Percentiles rank a stretch among this genome's conserved stretches.
Conservation (phyloP, 768 basidiomycete genomes). For the Paxillus rubicundulus region DNA sequence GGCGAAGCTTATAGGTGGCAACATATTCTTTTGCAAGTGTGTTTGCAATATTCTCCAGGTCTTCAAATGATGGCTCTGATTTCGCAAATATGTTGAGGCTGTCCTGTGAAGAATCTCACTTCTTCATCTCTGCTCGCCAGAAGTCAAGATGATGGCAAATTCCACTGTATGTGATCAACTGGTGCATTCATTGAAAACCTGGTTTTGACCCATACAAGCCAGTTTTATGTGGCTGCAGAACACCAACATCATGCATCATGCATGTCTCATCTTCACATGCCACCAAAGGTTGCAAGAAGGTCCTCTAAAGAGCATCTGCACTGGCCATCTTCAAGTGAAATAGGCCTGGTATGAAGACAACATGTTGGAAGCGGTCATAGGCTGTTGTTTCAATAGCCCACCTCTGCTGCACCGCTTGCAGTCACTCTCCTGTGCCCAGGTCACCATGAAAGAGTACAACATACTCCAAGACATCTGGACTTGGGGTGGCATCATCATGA, state of each 20-base stretch:
- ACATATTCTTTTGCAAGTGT: slow-evolving; percentile 21
- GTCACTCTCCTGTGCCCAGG: slow-evolving; percentile 13
- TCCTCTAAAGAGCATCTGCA: slow-evolving; percentile 21
- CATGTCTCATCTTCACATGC: slow-evolving; percentile 9
- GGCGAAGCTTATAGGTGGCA: background rate
- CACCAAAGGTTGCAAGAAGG: slow-evolving; percentile 6
- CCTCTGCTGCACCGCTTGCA: slow-evolving; percentile 9
- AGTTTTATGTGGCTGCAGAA: slow-evolving; percentile 31
- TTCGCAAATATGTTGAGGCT: slow-evolving; percentile 15
- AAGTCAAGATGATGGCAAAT: slow-evolving; percentile 26
- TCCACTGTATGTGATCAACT: slow-evolving; percentile 32
- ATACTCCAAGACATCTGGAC: slow-evolving; percentile 7
- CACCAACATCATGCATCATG: slow-evolving; percentile 20
- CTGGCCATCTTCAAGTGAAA: slow-evolving; percentile 37
- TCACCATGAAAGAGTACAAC: slow-evolving; percentile 15
- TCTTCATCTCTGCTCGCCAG: slow-evolving; percentile 27
- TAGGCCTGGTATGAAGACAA: slow-evolving; percentile 34
- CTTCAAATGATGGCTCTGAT: slow-evolving; percentile 17
- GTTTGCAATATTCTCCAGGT: slow-evolving; percentile 24
- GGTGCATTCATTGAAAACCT: slow-evolving; percentile 36
- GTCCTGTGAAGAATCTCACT: background rate
- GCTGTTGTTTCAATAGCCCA: slow-evolving; percentile 29
- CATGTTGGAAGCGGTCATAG: slow-evolving; percentile 27
- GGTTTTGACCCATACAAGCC: slow-evolving; percentile 33
- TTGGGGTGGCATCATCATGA: no score